Conservation (phyloP, 1,284 basidiomycete genomes). For the Leccinum fuscescens region DNA sequence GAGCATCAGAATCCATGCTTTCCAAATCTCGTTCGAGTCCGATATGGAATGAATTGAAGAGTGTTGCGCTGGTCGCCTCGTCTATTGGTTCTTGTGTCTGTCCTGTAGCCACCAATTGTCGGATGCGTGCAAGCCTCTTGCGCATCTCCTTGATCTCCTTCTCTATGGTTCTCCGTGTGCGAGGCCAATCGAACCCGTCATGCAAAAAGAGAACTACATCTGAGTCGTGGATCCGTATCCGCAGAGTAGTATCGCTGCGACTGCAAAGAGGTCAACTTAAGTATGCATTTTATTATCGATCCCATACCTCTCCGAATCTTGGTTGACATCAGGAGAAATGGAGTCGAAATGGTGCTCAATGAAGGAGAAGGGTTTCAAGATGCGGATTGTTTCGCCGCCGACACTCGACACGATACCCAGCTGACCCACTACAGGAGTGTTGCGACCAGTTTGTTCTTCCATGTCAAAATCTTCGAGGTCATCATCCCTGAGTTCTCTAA, state of each 20-base stretch:
- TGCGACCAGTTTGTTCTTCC: conserved; percentile 37
- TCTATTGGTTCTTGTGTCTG: conserved; percentile 82
- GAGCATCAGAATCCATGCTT: conserved; percentile 68
- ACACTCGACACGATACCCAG: conserved; percentile 59
- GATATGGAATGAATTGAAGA: conserved; percentile 94
- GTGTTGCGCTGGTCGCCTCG: conserved; percentile 74
- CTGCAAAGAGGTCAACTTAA: conserved; percentile 30
- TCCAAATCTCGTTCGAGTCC: conserved; percentile 75
- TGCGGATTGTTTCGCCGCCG: conserved; percentile 83
- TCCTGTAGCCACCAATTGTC: conserved; percentile 90
- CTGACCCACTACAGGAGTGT: conserved; percentile 28
- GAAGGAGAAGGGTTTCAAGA: conserved; percentile 64
- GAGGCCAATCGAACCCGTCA: conserved; percentile 92
- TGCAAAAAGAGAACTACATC: conserved; percentile 73
- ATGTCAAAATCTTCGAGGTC: conserved; percentile 67
- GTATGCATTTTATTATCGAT: conserved; percentile 8
- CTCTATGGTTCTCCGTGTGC: conserved; percentile 85
- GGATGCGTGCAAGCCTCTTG: conserved; percentile 83
- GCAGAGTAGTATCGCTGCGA: conserved; percentile 47
- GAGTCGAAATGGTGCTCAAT: conserved; percentile 74
- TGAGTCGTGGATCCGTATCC: conserved; percentile 58
- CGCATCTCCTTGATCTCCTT: conserved; percentile 88
- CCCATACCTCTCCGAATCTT: conserved; percentile 48
- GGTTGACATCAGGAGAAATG: conserved; percentile 53
- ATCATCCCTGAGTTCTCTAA: conserved; percentile 68